These are phyloP conservation scores for Saturnispora serradocipensis DNA, from an alignment of 805 yeast species.

Conservation along the genomic window DNA sequence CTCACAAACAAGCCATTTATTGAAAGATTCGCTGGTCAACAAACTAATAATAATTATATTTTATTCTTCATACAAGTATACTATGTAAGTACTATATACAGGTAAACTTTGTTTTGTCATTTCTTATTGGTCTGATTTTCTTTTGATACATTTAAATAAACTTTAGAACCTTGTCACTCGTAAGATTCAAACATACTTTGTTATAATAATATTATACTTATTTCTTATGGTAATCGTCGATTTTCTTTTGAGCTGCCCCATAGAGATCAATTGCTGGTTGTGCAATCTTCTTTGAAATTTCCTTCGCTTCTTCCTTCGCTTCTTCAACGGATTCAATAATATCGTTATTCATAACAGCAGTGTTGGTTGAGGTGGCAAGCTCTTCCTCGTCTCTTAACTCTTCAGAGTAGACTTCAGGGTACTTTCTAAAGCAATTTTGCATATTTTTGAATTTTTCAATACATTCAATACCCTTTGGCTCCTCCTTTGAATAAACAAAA, in stretches of 20 bases:
- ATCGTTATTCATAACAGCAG: constrained; percentile 15
- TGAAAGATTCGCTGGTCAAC: no score
- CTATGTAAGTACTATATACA: not conserved
- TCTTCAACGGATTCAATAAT: constrained; percentile 16
- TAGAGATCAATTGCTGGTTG: constrained; percentile 12
- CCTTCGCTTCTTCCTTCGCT: constrained; percentile 16
- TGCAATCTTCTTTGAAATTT: constrained; percentile 5
- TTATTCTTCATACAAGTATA: not conserved
- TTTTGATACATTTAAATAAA: not conserved
- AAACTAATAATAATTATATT: not conserved
- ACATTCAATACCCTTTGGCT: constrained; percentile 96
- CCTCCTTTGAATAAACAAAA: constrained; percentile 86
- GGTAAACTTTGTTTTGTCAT: not conserved
- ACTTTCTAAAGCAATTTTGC: constrained; percentile 88
- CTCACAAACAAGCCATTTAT: not conserved
- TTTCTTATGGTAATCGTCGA: constrained; percentile 14
- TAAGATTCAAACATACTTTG: not conserved
- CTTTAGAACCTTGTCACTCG: no score
- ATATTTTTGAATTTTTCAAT: constrained; percentile 79
- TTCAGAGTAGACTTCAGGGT: constrained; percentile 91
- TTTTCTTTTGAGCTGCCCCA: constrained; percentile 14
- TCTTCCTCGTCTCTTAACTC: constrained; percentile 77
- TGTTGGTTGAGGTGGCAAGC: constrained; percentile 16
- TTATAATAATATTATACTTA: not conserved
- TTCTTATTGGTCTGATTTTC: not conserved